Evolutionary conservation across 495 filamentous ascomycete genomes (phyloP), one percentile per base, ranked within the genome.

Genomic region (Penicillium chermesinum): DNA sequence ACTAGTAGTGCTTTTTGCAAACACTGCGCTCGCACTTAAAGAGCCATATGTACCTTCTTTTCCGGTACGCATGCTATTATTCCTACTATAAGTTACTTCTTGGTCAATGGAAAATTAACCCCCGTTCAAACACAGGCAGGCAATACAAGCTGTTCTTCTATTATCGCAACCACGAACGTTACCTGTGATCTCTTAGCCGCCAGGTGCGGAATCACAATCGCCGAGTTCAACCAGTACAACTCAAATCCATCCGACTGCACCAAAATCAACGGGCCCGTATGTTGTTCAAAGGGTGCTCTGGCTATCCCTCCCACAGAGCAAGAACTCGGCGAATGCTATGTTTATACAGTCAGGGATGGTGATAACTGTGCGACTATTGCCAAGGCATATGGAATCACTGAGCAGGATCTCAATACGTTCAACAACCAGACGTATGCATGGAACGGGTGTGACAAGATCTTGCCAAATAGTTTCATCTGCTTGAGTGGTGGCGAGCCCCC

Each of bases 261-360:
- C 10, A 10, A 30, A 10, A 30, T 30, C 25, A 10, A 30, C 10
- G 10, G 10, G 25, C 25, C 25, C 10, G 25, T 30, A 5, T 30
- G 25, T 30, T 30, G 25, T 30, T 30, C 25, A 30, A 30, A 30
- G 4, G 25, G 25, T 5, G 10, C 25, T 10, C 10, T 30, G 25
- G 10, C 5, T 10, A 30, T 30, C 4, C 25, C 25, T 30, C 25
- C 25, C 4, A 30, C 5, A 30, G 25, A 32, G 9, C 21, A 16
- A 40, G n/a, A n/a, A n/a, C n/a, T n/a, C 13, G 36, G 45, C 1
- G n/a, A 30, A 30, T 47, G 45, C n/a, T 27, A 20, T 8, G 39
- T 6, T 19, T 47, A 47, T 14, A 15, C 18, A 9, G 16, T 38
- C 13, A 20, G 39, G 7, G 36, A 16, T 32, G 35, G 20, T 1